A percentile compares a stretch with the other conserved stretches of the same genome.
phyloP scores from a whole-genome alignment of 2,329 filamentous ascomycete genomes.

The Lithohypha guttulata region DNA sequence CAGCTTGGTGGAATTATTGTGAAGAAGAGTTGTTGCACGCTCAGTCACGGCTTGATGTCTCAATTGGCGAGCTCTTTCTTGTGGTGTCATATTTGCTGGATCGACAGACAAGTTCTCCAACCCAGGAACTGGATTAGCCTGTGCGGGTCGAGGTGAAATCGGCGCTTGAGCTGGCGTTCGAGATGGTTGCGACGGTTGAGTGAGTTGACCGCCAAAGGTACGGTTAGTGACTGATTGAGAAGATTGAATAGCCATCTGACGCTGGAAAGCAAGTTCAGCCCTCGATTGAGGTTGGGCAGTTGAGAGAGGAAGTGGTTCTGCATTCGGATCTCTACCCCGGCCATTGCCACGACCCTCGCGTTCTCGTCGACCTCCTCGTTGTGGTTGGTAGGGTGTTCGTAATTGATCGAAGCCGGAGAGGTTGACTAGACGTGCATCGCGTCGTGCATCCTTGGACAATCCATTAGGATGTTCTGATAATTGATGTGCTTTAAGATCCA shows the following conservation, averaged over 20 bases:
- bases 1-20: slow-evolving; percentile 65
- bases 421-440: slow-evolving; percentile 77
- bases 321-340: slow-evolving; percentile 75
- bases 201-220: slow-evolving; percentile 76
- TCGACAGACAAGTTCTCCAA: slow-evolving; percentile 44
- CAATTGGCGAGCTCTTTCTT: slow-evolving; percentile 69
- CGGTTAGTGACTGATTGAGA: slow-evolving; percentile 69
- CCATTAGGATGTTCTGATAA: slow-evolving; percentile 69
- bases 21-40: slow-evolving; percentile 68
- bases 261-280: slow-evolving; percentile 83
- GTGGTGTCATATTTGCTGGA: slow-evolving; percentile 49
- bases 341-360: slow-evolving; percentile 46
- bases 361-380: slow-evolving; percentile 39
- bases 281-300: slow-evolving; percentile 70
- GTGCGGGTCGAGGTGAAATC: slow-evolving; percentile 17
- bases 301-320: slow-evolving; percentile 64
- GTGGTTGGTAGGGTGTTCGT: slow-evolving; percentile 56
- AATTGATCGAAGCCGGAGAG: slow-evolving; percentile 73
- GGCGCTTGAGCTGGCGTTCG: slow-evolving; percentile 17
- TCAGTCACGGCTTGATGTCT: slow-evolving; percentile 79
- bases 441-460: slow-evolving; percentile 68
- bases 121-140: slow-evolving; percentile 26
- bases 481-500: slow-evolving; percentile 91
- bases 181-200: slow-evolving; percentile 35
- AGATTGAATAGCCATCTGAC: slow-evolving; percentile 83